These are phyloP conservation scores for Eragrostis curvula DNA, from an alignment of 176 grass and related monocot species.

Conservation along the genomic window DNA sequence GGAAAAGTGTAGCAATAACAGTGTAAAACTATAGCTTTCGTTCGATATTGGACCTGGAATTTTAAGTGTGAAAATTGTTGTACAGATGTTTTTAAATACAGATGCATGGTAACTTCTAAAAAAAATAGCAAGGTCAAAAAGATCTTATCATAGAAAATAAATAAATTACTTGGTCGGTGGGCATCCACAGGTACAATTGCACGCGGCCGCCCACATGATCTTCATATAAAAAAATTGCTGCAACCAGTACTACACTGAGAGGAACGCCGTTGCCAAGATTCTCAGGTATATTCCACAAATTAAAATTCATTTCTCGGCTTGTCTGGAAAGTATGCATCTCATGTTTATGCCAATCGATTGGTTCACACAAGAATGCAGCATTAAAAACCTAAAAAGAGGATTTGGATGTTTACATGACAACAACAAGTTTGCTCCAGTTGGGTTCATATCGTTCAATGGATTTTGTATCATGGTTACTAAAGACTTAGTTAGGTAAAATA, in stretches of 20 bases:
- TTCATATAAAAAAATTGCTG: slow-evolving; percentile 15
- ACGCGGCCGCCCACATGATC: slow-evolving; percentile 34
- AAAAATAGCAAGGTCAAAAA: background rate
- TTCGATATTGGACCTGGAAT: too few relatives aligned
- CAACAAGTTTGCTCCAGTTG: background rate
- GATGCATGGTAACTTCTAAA: too few relatives aligned
- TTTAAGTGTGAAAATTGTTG: too few relatives aligned
- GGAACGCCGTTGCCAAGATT: slow-evolving; percentile 14
- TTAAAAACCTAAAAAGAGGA: background rate
- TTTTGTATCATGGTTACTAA: slow-evolving; percentile 15
- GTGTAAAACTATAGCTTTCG: too few relatives aligned
- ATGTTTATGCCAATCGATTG: slow-evolving; percentile 27
- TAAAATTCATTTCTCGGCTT: background rate
- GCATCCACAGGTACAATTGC: slow-evolving; percentile 25
- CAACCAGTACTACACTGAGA: background rate
- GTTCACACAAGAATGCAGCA: slow-evolving; percentile 18
- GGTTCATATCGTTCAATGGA: background rate
- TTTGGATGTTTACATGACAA: slow-evolving; percentile 22
- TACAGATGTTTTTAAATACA: too few relatives aligned
- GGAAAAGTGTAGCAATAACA: too few relatives aligned
- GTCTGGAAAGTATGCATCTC: slow-evolving; percentile 7
- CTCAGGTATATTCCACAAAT: slow-evolving; percentile 24
- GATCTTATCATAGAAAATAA: background rate
- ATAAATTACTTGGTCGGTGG: slow-evolving; percentile 10
- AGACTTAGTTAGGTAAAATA: background rate